phyloP scores from a whole-genome alignment of 768 basidiomycete species.

The Termitomyces sp. region DNA sequence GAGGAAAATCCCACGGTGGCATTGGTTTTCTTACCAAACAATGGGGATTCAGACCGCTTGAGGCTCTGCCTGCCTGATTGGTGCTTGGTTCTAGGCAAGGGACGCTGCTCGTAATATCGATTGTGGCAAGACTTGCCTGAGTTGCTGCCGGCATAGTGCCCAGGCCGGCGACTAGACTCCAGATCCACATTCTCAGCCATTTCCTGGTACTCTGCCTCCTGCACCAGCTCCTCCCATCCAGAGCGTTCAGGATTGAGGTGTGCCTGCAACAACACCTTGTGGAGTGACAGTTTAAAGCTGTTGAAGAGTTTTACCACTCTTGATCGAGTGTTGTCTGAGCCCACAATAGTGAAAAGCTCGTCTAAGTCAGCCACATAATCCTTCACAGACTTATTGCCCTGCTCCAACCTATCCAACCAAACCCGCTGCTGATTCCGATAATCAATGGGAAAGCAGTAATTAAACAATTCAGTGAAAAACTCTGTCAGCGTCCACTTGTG shows the following conservation, averaged over 20 bases:
- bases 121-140: not conserved
- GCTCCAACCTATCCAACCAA: constrained; percentile 16
- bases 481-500: not conserved
- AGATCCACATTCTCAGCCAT: constrained; percentile 14
- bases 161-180: not conserved
- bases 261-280: constrained; percentile 23
- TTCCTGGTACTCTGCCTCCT: constrained; percentile 24
- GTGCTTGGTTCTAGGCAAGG: not conserved
- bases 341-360: constrained; percentile 25
- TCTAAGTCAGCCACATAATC: constrained; percentile 28
- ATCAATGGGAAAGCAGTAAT: constrained; percentile 11
- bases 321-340: constrained; percentile 19
- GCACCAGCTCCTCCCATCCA: constrained; percentile 20
- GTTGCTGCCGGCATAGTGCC: too few species aligned
- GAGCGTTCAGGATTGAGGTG: constrained; percentile 24
- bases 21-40: not conserved
- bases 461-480: constrained; percentile 1
- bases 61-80: not conserved
- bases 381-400: constrained; percentile 20
- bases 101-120: not conserved
- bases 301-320: constrained; percentile 31
- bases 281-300: constrained; percentile 23
- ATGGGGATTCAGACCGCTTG: not conserved
- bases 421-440: constrained; percentile 22
- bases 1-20: not conserved